These are phyloP conservation scores for Ormosia semicastrata DNA, from an alignment of 306 rosid genomes.

Conservation along the genomic window DNA sequence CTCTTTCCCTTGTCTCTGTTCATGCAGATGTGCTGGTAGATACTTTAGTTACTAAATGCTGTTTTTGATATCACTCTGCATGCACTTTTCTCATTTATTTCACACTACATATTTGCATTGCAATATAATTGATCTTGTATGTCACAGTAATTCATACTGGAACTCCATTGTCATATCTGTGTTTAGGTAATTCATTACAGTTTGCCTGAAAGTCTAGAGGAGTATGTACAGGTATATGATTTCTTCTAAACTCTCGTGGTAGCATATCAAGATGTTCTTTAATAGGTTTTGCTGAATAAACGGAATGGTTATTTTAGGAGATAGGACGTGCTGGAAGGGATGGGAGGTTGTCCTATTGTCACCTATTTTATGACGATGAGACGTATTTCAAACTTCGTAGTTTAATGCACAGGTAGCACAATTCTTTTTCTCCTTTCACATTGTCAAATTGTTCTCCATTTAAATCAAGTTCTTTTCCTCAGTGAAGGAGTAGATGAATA, in stretches of 20 bases:
- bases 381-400: conserved; percentile 86
- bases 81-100: conserved; percentile 15
- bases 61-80: neutral
- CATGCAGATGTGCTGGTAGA: conserved; percentile 17
- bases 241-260: conserved; percentile 20
- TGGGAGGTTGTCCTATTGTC: conserved; percentile 85
- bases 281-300: conserved; percentile 12
- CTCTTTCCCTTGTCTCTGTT: conserved; percentile 14
- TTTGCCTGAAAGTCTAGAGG: conserved; percentile 95
- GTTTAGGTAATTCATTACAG: conserved; percentile 91
- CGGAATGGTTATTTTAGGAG: conserved; percentile 53
- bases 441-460: neutral
- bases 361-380: conserved; percentile 73
- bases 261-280: conserved; percentile 17
- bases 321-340: conserved; percentile 95
- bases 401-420: conserved; percentile 72
- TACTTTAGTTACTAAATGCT: neutral
- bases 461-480: conserved; percentile 35
- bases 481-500: conserved; percentile 94
- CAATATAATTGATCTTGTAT: conserved; percentile 9
- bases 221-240: conserved; percentile 78
- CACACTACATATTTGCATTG: conserved; percentile 7
- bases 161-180: conserved; percentile 18
- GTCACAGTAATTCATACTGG: conserved; percentile 14
- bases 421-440: neutral